Percentiles rank a stretch among this genome's conserved stretches.
Evolutionary conservation across 2,329 filamentous ascomycete genomes (phyloP).

Genomic region (Westerdykella aurantiaca): DNA sequence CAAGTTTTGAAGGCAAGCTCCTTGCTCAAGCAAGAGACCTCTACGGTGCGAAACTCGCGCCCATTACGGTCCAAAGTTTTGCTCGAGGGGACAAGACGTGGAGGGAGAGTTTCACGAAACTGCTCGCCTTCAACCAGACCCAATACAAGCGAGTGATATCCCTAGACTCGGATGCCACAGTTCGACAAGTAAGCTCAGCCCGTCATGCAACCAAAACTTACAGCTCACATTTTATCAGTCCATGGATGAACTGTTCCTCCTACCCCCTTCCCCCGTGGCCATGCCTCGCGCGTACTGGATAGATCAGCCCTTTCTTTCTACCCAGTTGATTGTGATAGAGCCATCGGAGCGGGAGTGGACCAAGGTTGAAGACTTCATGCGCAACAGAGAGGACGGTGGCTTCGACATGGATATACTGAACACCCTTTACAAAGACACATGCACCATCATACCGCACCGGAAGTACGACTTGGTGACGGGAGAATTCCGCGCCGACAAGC

Average conservation of each 20-base stretch:
- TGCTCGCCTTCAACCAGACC: constrained; percentile 60
- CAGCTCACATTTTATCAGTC: constrained; percentile 35
- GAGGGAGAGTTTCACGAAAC: constrained; percentile 58
- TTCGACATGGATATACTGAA: constrained; percentile 64
- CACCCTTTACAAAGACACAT: constrained; percentile 48
- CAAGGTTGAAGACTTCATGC: constrained; percentile 14
- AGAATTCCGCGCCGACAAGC: constrained; percentile 52
- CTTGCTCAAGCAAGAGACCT: constrained; percentile 40
- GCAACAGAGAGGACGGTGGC: constrained; percentile 6
- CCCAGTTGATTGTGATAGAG: constrained; percentile 54
- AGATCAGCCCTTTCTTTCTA: constrained; percentile 45
- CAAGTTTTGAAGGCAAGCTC: constrained; percentile 28
- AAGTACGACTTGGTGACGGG: constrained; percentile 53
- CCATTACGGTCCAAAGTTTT: constrained; percentile 35
- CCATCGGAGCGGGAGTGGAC: constrained; percentile 50
- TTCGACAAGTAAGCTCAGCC: constrained; percentile 37
- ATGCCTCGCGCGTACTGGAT: constrained; percentile 68
- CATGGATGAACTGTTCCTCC: constrained; percentile 63
- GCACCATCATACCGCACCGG: constrained; percentile 56
- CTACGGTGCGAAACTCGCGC: constrained; percentile 42
- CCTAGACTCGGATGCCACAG: constrained; percentile 55
- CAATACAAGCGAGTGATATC: constrained; percentile 51
- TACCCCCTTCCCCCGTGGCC: constrained; percentile 53
- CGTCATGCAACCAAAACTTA: constrained; percentile 19
- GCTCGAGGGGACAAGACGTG: constrained; percentile 43